Evolutionary conservation across 208 protist genomes (phyloP).

Genomic region (Phytomonas sp.): DNA sequence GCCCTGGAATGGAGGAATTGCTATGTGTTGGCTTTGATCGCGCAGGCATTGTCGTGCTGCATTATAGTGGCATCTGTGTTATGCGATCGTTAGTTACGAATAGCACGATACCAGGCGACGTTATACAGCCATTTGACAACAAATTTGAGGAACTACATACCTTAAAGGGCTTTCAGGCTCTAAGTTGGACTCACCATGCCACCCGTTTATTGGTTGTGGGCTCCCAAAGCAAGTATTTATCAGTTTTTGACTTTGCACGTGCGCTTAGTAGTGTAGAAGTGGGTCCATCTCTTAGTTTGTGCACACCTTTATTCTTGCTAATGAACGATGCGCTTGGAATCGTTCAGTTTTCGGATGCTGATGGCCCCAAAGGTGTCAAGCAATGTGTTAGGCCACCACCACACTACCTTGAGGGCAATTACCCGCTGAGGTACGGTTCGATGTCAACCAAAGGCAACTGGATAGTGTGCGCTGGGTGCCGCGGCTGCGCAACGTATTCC

Average conservation of each 20-base stretch:
- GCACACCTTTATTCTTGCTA: conserved; percentile 31
- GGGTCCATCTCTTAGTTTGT: conserved; percentile 19
- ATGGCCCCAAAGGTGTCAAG: conserved; percentile 12
- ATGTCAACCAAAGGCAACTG: conserved; percentile 36
- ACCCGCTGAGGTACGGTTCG: conserved; percentile 43
- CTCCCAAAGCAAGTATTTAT: conserved; percentile 15
- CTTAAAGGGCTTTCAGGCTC: conserved; percentile 16
- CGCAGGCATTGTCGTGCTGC: conserved; percentile 42
- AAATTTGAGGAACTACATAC: neutral
- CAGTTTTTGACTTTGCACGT: neutral
- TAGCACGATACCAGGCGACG: neutral
- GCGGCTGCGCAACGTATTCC: conserved; percentile 35
- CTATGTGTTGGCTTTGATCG: conserved; percentile 55
- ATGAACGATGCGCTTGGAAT: conserved; percentile 25
- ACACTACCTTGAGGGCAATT: conserved; percentile 45
- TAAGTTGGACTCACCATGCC: conserved; percentile 22
- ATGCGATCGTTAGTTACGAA: neutral
- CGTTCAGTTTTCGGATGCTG: conserved; percentile 16
- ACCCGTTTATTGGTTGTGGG: conserved; percentile 25
- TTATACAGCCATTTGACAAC: neutral
- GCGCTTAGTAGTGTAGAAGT: conserved; percentile 2
- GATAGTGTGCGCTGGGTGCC: conserved; percentile 32
- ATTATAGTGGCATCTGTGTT: conserved; percentile 60
- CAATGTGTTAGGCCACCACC: conserved; percentile 17
- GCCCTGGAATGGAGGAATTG: conserved; percentile 30